Conservation (phyloP, 192 early-diverging fungal species). For the Coemansia reversa region DNA sequence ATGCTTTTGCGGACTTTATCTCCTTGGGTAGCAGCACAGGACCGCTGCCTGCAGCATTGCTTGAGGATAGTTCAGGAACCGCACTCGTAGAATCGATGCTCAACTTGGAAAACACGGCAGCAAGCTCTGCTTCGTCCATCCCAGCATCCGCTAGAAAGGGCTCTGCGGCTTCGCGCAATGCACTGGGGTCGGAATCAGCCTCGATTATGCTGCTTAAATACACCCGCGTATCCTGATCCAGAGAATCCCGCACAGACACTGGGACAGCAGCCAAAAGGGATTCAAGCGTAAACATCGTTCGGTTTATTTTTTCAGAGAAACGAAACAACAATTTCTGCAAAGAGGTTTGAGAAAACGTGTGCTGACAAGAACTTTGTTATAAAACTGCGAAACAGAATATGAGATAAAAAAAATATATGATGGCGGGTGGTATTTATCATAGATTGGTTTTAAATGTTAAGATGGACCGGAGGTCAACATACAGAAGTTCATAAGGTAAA, state of each 20-base stretch:
- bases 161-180: slow-evolving; percentile 62
- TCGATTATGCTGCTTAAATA: slow-evolving; percentile 50
- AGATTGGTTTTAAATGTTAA: not conserved
- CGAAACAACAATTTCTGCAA: not conserved
- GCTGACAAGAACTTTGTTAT: not conserved
- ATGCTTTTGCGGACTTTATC: not conserved
- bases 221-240: slow-evolving; percentile 56
- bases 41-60: not conserved
- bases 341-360: not conserved
- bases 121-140: slow-evolving; percentile 54
- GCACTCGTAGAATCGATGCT: slow-evolving; percentile 1
- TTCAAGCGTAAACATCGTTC: slow-evolving; percentile 28
- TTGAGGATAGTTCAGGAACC: slow-evolving; percentile 8
- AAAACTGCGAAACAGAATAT: not conserved
- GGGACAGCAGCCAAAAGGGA: slow-evolving; percentile 30
- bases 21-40: slow-evolving; percentile 19
- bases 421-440: too few species aligned
- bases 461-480: not conserved
- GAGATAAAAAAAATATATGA: not conserved
- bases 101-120: slow-evolving; percentile 52
- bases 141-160: slow-evolving; percentile 67
- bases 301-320: not conserved
- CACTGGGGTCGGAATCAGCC: slow-evolving; percentile 39
- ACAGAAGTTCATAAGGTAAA: not conserved
- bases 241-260: slow-evolving; percentile 21